phyloP scores from a whole-genome alignment of 2,329 filamentous ascomycete species.

The Diplodia intermedia region DNA sequence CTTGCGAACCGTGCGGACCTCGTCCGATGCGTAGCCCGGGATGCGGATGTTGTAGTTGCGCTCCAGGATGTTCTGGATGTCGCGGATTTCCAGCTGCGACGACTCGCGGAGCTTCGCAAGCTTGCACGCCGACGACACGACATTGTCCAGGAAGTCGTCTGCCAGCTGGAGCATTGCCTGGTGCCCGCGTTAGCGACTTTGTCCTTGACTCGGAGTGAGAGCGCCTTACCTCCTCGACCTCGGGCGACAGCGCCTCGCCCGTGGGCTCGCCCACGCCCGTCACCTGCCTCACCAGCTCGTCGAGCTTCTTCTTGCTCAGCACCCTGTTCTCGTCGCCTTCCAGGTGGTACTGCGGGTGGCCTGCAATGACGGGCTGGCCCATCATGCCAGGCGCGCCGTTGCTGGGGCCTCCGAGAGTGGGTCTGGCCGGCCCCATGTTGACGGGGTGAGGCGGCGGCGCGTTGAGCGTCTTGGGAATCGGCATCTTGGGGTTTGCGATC shows the following conservation, averaged over 20 bases:
- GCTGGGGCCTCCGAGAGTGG: conserved; percentile 81
- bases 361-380: conserved; percentile 83
- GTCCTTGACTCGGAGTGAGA: conserved; percentile 2
- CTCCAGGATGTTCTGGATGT: conserved; percentile 62
- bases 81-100: conserved; percentile 81
- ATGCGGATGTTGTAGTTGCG: conserved; percentile 80
- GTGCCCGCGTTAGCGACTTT: conserved; percentile 35
- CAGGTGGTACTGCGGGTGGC: conserved; percentile 81
- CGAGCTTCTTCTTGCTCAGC: conserved; percentile 96
- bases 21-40: conserved; percentile 92
- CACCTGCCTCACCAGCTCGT: conserved; percentile 92
- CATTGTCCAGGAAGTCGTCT: conserved; percentile 93
- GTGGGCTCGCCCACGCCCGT: conserved; percentile 80
- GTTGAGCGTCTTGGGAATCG: conserved; percentile 81
- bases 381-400: conserved; percentile 82
- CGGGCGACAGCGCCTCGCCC: conserved; percentile 80
- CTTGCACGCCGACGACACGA: conserved; percentile 84
- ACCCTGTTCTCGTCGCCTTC: conserved; percentile 92
- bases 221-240: conserved; percentile 85
- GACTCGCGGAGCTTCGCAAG: conserved; percentile 92
- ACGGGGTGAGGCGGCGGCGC: conserved; percentile 77
- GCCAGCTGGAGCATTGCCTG: conserved; percentile 76
- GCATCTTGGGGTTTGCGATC: conserved; percentile 69
- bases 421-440: conserved; percentile 72
- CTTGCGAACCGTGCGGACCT: conserved; percentile 92